Conservation (phyloP, 2,329 filamentous ascomycete genomes). For the Xylariaceae sp. region DNA sequence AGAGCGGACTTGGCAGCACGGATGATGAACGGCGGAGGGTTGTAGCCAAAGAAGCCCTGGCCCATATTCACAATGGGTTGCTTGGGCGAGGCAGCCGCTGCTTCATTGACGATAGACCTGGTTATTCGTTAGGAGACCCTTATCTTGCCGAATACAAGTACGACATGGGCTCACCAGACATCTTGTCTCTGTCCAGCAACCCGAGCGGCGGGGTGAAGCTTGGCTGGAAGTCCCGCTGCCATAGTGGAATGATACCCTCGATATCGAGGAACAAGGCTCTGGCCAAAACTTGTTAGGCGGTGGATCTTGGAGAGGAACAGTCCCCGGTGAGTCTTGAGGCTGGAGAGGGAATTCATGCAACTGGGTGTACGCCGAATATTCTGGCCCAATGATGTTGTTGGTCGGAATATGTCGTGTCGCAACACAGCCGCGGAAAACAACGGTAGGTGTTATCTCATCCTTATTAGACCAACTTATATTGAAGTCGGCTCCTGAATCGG, state of each 20-base stretch:
- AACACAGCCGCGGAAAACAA: no score
- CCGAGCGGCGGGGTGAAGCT: slow-evolving; percentile 53
- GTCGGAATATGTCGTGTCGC: background rate
- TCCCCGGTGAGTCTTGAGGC: slow-evolving; percentile 13
- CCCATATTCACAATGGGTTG: slow-evolving; percentile 69
- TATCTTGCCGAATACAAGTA: background rate
- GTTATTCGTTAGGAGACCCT: slow-evolving; percentile 15
- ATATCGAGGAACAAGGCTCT: slow-evolving; percentile 5
- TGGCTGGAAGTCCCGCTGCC: slow-evolving; percentile 43
- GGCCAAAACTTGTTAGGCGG: slow-evolving; percentile 3
- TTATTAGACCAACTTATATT: no score
- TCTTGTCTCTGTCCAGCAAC: slow-evolving; percentile 54
- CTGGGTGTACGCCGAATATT: background rate
- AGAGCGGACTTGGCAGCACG: slow-evolving; percentile 89
- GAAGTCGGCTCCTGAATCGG: slow-evolving; percentile 30
- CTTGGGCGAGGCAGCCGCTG: slow-evolving; percentile 62
- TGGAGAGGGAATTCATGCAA: slow-evolving; percentile 28
- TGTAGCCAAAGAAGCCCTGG: slow-evolving; percentile 85
- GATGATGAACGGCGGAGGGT: slow-evolving; percentile 87
- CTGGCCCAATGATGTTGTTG: slow-evolving; percentile 9
- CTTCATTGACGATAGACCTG: slow-evolving; percentile 69
- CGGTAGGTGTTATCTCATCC: no score
- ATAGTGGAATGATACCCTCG: slow-evolving; percentile 41
- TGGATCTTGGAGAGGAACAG: slow-evolving; percentile 1
- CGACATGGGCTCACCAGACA: slow-evolving; percentile 49